phyloP scores from a whole-genome alignment of 225 moss, liverwort and hornwort species.

The Antitrichia curtipendula region DNA sequence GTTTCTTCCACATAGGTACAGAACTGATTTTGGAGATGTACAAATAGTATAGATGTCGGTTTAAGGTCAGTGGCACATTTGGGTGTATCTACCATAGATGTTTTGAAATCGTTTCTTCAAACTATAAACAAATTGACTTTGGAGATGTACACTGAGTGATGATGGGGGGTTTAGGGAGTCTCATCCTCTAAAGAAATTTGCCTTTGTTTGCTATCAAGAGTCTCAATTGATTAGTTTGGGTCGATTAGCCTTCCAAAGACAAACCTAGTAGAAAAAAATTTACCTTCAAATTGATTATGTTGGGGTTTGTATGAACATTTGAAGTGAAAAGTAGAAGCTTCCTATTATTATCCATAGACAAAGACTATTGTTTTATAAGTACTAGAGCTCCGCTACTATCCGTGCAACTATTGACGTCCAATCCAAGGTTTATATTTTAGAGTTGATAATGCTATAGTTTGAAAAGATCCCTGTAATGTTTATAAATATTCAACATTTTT shows the following conservation, averaged over 20 bases:
- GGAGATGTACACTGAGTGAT: rapidly evolving
- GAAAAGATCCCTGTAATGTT: neutral
- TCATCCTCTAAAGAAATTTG: neutral
- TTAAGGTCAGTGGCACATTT: too few species aligned
- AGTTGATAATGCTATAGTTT: neutral
- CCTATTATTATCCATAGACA: neutral
- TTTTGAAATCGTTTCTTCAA: too few species aligned
- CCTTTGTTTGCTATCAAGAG: neutral
- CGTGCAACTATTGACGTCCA: too few species aligned
- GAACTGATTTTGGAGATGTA: too few species aligned
- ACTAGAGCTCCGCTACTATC: too few species aligned
- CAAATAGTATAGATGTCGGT: too few species aligned
- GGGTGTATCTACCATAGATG: too few species aligned
- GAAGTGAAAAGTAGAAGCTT: neutral
- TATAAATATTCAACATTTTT: too few species aligned
- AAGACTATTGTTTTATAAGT: too few species aligned
- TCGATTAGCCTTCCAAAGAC: neutral
- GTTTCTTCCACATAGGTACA: too few species aligned
- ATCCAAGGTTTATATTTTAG: neutral
- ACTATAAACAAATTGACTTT: neutral
- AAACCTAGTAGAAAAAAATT: rapidly evolving
- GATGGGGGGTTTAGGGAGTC: too few species aligned
- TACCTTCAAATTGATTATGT: too few species aligned
- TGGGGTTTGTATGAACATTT: neutral
- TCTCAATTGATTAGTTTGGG: neutral